Evolutionary conservation across 2,329 filamentous ascomycete genomes (phyloP), one percentile per base, ranked within the genome.

Genomic region (Colletotrichum aenigma): DNA sequence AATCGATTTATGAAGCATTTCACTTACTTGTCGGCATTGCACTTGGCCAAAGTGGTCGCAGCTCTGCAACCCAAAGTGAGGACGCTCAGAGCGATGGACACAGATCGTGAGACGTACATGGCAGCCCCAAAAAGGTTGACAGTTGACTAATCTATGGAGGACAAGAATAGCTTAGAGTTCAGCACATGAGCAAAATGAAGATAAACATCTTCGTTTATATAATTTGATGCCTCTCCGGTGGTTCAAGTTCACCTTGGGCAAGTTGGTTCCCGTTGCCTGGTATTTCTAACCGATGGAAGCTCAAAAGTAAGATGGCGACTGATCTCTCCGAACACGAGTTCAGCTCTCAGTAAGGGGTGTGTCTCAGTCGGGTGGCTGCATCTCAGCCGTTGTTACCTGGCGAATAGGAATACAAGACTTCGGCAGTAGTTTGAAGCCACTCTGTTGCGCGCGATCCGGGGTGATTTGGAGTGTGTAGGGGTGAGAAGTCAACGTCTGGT

Each of bases 251-350:
- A n/a, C 10, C n/a, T 52, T 52, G 43, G 10, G 10, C 43, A 52
- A 13, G n/a, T 52, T 52, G 43, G 43, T 52, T 13, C n/a, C 43
- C 13, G 6, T 13, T 52, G 43, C 12, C n/a, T 21, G 10, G 43
- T 21, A 21, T 13, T 21, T 52, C n/a, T 52, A 13, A 21, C n/a
- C n/a, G 43, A 52, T 30, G 24, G 7, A 34, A 52, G 16, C 2
- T 7, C 38, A 15, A 4, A 64, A 70, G 64, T 73, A 69, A 56
- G 24, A 68, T 82, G 30, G 28, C 83, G 13, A 81, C 79, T 75
- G 65, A 73, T 43, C 24, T 43, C 24, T 34, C 55, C 43, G 71
- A 64, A 70, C 66, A 70, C 71, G 56, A 70, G 66, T 18, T 70
- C 71, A 74, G 71, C 66, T 74, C 7, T n/a, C 24, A 18, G 66